These are phyloP conservation scores for Calonectria montana DNA, from an alignment of 2,329 filamentous ascomycete genomes.

Conservation along the genomic window DNA sequence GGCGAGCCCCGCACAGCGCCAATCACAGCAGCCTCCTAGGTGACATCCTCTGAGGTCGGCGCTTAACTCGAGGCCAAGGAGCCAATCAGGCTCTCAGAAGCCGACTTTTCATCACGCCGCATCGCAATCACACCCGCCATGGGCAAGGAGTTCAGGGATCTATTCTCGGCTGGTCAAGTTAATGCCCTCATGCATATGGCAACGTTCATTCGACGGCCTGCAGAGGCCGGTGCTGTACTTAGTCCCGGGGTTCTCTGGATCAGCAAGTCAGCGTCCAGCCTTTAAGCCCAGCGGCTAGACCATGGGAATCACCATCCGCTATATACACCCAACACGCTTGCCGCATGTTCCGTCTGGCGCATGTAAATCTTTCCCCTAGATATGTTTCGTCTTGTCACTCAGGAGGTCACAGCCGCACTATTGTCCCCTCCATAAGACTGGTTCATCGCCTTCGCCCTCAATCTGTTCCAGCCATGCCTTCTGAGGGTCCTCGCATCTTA, in stretches of 20 bases:
- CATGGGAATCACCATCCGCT: slow-evolving; percentile 64
- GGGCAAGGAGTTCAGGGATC: slow-evolving; percentile 47
- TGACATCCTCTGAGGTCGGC: slow-evolving; percentile 41
- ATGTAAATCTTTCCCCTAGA: slow-evolving; percentile 59
- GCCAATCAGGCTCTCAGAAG: slow-evolving; percentile 55
- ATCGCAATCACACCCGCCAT: slow-evolving; percentile 45
- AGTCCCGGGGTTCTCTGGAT: slow-evolving; percentile 22
- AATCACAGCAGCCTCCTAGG: slow-evolving; percentile 33
- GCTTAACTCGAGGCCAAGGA: slow-evolving; percentile 50
- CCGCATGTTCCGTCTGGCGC: slow-evolving; percentile 55
- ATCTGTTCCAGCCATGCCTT: slow-evolving; percentile 55
- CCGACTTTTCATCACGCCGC: slow-evolving; percentile 30
- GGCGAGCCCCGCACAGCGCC: slow-evolving; percentile 19
- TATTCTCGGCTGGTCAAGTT: slow-evolving; percentile 44
- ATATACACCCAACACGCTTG: slow-evolving; percentile 63
- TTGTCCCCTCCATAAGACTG: slow-evolving; percentile 47
- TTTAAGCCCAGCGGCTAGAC: slow-evolving; percentile 53
- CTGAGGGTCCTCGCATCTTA: slow-evolving; percentile 39
- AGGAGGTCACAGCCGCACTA: slow-evolving; percentile 56
- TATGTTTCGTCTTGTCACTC: slow-evolving; percentile 62
- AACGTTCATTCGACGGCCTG: slow-evolving; percentile 45
- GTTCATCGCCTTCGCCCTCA: slow-evolving; percentile 36
- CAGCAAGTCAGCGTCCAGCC: slow-evolving; percentile 57
- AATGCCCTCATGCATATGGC: slow-evolving; percentile 52
- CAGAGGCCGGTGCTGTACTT: slow-evolving; percentile 26